Evolutionary conservation across 805 yeast species (phyloP).

Genomic region (Saitoella complicata): DNA sequence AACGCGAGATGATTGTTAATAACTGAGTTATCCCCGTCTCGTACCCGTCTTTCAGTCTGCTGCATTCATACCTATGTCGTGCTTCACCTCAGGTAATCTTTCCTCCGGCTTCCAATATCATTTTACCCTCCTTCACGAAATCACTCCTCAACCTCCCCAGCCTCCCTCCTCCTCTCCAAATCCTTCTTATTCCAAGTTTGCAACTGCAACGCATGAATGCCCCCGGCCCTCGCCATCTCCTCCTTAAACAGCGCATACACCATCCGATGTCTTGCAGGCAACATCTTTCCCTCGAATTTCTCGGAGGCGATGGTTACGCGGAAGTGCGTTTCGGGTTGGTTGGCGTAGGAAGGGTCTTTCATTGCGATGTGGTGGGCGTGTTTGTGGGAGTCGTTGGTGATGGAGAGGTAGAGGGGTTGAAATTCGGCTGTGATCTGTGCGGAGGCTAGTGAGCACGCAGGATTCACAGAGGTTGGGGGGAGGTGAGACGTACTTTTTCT

Average conservation of each 20-base stretch:
- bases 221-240: slow-evolving; percentile 45
- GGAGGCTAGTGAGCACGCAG: no score
- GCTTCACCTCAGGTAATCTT: no score
- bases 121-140: no score
- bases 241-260: slow-evolving; percentile 54
- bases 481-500: no score
- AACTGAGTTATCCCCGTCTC: no score
- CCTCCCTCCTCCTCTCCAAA: slow-evolving; percentile 14
- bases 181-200: slow-evolving; percentile 63
- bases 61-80: background rate
- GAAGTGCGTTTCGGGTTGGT: slow-evolving; percentile 37
- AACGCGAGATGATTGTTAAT: no score
- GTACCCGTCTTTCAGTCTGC: no score
- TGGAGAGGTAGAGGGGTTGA: slow-evolving; percentile 32
- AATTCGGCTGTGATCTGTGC: slow-evolving; percentile 12
- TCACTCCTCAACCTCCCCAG: no score
- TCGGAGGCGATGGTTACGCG: slow-evolving; percentile 56
- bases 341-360: slow-evolving; percentile 49
- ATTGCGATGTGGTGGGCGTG: slow-evolving; percentile 80
- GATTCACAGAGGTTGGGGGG: no score
- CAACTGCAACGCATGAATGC: slow-evolving; percentile 79
- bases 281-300: slow-evolving; percentile 43
- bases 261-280: slow-evolving; percentile 52
- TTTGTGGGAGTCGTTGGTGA: slow-evolving; percentile 70
- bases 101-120: background rate